Evolutionary conservation across 139 green algal genomes (phyloP).

Genomic region (Parachlorella kessleri): DNA sequence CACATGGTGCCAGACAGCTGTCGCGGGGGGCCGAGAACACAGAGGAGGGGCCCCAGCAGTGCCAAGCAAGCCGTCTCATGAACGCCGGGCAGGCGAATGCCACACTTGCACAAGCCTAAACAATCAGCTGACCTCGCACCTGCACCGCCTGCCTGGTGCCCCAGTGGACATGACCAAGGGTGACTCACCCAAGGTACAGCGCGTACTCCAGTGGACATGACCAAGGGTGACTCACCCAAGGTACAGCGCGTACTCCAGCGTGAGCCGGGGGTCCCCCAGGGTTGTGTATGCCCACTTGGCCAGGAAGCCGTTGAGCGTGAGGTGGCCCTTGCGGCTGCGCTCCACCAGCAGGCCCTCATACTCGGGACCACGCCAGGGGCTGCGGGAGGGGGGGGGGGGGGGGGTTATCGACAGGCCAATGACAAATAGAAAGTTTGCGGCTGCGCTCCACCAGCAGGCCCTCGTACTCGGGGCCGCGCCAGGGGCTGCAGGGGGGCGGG

Average conservation of each 20-base stretch:
- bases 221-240: slow-evolving; percentile 52
- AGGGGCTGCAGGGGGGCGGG: slow-evolving; percentile 32
- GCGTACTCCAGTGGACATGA: slow-evolving; percentile 57
- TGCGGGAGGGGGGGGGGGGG: slow-evolving; percentile 12
- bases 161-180: background rate
- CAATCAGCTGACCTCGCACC: too few species aligned
- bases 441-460: slow-evolving; percentile 49
- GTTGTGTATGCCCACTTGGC: slow-evolving; percentile 56
- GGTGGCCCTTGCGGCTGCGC: slow-evolving; percentile 17
- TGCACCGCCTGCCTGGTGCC: too few species aligned
- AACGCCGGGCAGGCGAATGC: background rate
- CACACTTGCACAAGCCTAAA: too few species aligned
- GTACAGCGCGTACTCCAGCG: slow-evolving; percentile 75
- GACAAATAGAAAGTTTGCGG: too few species aligned
- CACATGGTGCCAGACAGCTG: background rate
- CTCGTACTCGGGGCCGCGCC: slow-evolving; percentile 20
- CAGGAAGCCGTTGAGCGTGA: slow-evolving; percentile 62
- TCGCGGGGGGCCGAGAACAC: background rate
- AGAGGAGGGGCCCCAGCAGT: background rate
- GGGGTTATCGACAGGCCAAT: too few species aligned
- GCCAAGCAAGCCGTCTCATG: background rate
- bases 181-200: slow-evolving; percentile 75
- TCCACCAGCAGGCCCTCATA: slow-evolving; percentile 47
- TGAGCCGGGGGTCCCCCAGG: slow-evolving; percentile 42
- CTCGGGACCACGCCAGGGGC: slow-evolving; percentile 25